Evolutionary conservation across 495 filamentous ascomycete species (phyloP), one percentile per base, ranked within the genome.

Genomic region (Penicillium pancosmium): DNA sequence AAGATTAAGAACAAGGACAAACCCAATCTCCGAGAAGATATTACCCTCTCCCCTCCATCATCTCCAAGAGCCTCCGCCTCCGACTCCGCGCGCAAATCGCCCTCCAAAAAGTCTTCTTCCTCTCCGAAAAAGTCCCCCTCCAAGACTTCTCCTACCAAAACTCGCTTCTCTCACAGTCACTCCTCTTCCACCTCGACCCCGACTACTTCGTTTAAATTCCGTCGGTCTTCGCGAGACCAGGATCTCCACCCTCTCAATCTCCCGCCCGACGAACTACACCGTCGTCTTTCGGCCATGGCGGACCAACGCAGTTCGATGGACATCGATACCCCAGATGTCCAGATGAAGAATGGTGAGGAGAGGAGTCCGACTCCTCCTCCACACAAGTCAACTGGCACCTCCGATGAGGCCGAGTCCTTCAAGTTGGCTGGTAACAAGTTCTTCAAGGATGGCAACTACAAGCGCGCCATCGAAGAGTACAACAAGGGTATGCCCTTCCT

Each of bases 391-490:
- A 66, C 85, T 79, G 71, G 88, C 77, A 50, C 79, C 73, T 66
- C 78, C 34, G 73, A 89, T 44, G 89, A 96, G 64, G 91, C 92
- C 5, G 94, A 98, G 71, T 82, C 83, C 18, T 95, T 87, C 82
- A 98, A 98, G 78, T 82, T 91, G 63, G 85, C 89, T 25, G 94
- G 94, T 33, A 98, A 98, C 78, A 95, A 93, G 66, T 93, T 89
- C 68, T 98, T 96, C 81, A 97, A 97, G 79, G 87, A 90, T 56
- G 88, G 87, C 65, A 88, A 97, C 62, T 98, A 92, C 69, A 75
- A 78, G 40, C 86, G 87, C 63, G 93, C 95, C 19, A 90, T 97
- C 67, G 84, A 90, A 61, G 91, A 96, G 69, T 98, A 98, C 70
- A 92, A 88, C 52, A 97, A 96, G 84, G 94, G 92, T 97, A 73